Conservation (phyloP, 148 eudicot species). For the Rhododendron molle region DNA sequence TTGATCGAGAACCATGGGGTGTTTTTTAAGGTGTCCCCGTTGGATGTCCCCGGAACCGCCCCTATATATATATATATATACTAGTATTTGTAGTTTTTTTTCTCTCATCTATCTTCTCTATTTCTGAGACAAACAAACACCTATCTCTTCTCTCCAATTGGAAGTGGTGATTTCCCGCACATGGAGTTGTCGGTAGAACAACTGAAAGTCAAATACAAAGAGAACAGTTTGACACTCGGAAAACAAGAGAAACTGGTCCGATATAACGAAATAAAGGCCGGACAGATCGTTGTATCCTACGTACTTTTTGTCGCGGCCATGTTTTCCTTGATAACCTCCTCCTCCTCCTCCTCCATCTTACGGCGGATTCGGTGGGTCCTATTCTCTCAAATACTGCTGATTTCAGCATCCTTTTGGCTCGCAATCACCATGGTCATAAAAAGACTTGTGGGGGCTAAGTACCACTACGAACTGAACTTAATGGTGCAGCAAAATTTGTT, state of each 20-base stretch:
- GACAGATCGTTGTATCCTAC: not conserved
- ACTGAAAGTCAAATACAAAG: not conserved
- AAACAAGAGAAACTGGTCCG: not conserved
- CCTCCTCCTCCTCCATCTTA: not conserved
- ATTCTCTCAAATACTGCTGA: not conserved
- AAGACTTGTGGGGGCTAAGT: not conserved
- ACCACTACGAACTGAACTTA: not conserved
- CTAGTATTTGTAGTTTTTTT: too few relatives aligned
- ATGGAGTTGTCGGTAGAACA: not conserved
- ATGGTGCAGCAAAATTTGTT: not conserved
- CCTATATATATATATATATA: too few relatives aligned
- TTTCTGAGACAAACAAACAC: too few relatives aligned
- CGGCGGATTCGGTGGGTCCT: not conserved
- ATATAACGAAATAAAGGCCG: not conserved
- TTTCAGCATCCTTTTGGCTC: not conserved
- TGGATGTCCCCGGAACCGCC: too few relatives aligned
- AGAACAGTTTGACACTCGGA: not conserved
- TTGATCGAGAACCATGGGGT: too few relatives aligned
- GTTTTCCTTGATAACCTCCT: not conserved
- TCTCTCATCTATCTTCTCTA: too few relatives aligned
- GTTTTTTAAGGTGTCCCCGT: too few relatives aligned
- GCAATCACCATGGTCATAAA: not conserved
- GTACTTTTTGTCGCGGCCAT: not conserved
- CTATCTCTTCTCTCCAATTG: too few relatives aligned
- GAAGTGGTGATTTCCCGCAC: not conserved